These are phyloP conservation scores for Xeromyces bisporus DNA, from an alignment of 495 filamentous ascomycete genomes.

Conservation along the genomic window DNA sequence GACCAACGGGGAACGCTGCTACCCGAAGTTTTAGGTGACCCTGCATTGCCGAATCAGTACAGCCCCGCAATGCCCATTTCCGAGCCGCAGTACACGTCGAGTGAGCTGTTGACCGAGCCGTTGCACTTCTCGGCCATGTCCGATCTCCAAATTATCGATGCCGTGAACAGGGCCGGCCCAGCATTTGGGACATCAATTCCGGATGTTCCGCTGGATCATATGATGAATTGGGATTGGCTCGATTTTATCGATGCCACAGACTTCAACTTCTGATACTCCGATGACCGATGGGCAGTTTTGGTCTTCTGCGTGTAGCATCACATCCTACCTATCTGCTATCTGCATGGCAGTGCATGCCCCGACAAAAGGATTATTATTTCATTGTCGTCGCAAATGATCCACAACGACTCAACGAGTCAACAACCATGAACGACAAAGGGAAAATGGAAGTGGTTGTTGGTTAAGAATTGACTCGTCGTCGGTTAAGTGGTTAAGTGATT, in stretches of 20 bases:
- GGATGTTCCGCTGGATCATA: slow-evolving; percentile 37
- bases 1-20: slow-evolving; percentile 2
- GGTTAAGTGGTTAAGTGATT: too few relatives aligned
- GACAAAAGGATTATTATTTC: too few relatives aligned
- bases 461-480: too few relatives aligned
- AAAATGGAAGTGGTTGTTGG: too few relatives aligned
- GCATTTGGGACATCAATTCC: slow-evolving; percentile 37
- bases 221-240: slow-evolving; percentile 41
- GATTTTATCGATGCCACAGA: slow-evolving; percentile 36
- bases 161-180: slow-evolving; percentile 39
- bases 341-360: neutral
- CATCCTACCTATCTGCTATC: neutral
- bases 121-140: slow-evolving; percentile 53
- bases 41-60: slow-evolving; percentile 7
- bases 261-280: slow-evolving; percentile 17
- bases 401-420: too few relatives aligned
- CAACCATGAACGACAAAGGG: too few relatives aligned
- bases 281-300: too few relatives aligned
- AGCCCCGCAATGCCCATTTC: slow-evolving; percentile 4
- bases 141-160: slow-evolving; percentile 44
- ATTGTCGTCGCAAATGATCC: too few relatives aligned
- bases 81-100: slow-evolving; percentile 9
- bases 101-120: slow-evolving; percentile 31
- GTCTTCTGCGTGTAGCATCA: neutral
- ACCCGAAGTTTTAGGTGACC: slow-evolving; percentile 5